Conservation (phyloP, 2,329 filamentous ascomycete species). For the Lasiodiplodia sp. region DNA sequence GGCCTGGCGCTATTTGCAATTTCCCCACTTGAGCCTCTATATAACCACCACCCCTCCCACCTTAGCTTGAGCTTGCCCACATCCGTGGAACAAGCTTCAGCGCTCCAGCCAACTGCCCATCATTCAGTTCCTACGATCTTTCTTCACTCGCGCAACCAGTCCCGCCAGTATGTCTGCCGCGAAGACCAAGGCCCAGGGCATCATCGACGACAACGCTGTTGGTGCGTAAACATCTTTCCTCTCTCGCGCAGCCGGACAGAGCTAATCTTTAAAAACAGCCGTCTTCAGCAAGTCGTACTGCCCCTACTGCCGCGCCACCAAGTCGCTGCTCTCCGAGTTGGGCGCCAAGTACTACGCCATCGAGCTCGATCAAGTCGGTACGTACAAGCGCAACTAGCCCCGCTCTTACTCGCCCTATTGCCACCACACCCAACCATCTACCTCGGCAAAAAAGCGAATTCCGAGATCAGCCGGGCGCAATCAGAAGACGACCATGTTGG, state of each 20-base stretch:
- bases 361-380: slow-evolving; percentile 87
- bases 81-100: background rate
- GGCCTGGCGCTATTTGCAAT: slow-evolving; percentile 20
- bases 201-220: slow-evolving; percentile 90
- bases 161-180: slow-evolving; percentile 81
- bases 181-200: slow-evolving; percentile 80
- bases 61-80: slow-evolving; percentile 7
- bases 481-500: background rate
- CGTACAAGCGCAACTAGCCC: slow-evolving; percentile 45
- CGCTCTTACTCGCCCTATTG: too few relatives aligned
- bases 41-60: slow-evolving; percentile 17
- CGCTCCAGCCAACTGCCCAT: slow-evolving; percentile 44
- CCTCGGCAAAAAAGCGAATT: background rate
- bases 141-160: slow-evolving; percentile 69
- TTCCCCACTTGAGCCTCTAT: slow-evolving; percentile 4
- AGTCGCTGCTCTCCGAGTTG: slow-evolving; percentile 73
- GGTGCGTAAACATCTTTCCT: slow-evolving; percentile 59
- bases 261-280: slow-evolving; percentile 56
- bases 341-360: slow-evolving; percentile 77
- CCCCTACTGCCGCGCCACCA: slow-evolving; percentile 86
- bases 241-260: background rate
- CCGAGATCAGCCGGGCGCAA: background rate
- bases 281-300: slow-evolving; percentile 98
- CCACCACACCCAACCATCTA: background rate
- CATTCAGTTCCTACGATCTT: slow-evolving; percentile 73